Evolutionary conservation across 805 yeast species (phyloP), one percentile per base, ranked within the genome.

Genomic region (Scheffersomyces coipomensis): DNA sequence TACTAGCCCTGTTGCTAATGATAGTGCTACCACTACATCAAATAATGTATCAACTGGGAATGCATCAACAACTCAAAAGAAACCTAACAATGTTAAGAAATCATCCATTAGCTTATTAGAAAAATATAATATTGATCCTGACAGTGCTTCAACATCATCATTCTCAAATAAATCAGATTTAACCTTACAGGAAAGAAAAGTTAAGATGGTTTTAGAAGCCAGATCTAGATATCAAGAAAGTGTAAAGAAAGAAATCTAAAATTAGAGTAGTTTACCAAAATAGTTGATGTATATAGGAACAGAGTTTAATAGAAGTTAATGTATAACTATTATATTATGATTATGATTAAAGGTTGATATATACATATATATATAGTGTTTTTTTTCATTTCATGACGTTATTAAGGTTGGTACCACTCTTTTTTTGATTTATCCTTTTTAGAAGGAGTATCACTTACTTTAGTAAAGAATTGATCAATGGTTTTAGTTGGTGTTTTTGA

Each of bases 171-270:
- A 27, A 18, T 27, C 30, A 15, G 12, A 15, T 13, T 27, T 27
- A 15, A 27, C 18, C 7, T 27, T 62, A 25, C 48, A 43, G 16
- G 53, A 60, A 42, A 66, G 62, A 45, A 55, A 66, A 37, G 63
- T 64, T 43, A 66, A 67, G 23, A 69, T 70, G 75, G 68, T 70
- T 25, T 48, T 66, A 29, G 56, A 55, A 21, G 75, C 75, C 2
- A 56, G 75, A 42, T 58, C 53, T 43, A 74, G 83, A 55, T 65
- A 88, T 58, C 77, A 63, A 29, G 40, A 27, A 15, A 27, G 9
- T 15, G n/a, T 27, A 10, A 27, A 27, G 5, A 7, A 27, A 8
- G 27, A 24, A n/a, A n/a, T n/a, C n/a, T n/a, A n/a, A n/a, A n/a
- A n/a, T n/a, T n/a, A n/a, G n/a, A n/a, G n/a, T n/a, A n/a, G n/a